Percentiles rank a stretch among this genome's conserved stretches.
Evolutionary conservation across 495 filamentous ascomycete species (phyloP).

Genomic region (Staphylotrichum tortipilum): DNA sequence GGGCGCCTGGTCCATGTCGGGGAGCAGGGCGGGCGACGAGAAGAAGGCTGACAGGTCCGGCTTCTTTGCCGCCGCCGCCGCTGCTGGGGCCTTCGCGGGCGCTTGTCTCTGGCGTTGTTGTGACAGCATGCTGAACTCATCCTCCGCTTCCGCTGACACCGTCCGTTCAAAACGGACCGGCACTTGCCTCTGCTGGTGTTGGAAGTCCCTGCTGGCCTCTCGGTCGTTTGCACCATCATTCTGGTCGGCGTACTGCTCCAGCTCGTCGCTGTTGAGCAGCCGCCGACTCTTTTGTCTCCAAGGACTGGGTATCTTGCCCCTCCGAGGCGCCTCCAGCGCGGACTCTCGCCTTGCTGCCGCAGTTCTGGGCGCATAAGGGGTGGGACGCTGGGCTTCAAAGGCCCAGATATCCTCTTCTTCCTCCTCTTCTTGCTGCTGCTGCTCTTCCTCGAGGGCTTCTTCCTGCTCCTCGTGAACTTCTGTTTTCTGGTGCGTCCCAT

Average conservation of each 20-base stretch:
- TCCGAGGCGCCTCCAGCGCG: constrained; percentile 20
- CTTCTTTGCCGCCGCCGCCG: no score
- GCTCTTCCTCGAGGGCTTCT: not conserved
- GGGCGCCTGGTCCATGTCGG: constrained; percentile 8
- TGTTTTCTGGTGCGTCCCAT: no score
- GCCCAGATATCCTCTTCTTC: constrained; percentile 40
- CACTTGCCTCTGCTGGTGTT: not conserved
- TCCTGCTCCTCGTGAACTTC: not conserved
- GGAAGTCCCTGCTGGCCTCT: constrained; percentile 26
- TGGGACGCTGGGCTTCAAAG: constrained; percentile 35
- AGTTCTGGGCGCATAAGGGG: constrained; percentile 21
- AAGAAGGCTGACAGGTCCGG: constrained; percentile 39
- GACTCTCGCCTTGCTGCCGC: constrained; percentile 10
- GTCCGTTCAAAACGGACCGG: not conserved
- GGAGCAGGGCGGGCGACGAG: constrained; percentile 38
- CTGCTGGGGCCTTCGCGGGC: not conserved
- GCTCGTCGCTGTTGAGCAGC: constrained; percentile 25
- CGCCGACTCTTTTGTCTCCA: constrained; percentile 32
- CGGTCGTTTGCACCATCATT: not conserved
- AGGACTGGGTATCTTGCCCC: constrained; percentile 36
- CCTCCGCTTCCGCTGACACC: not conserved
- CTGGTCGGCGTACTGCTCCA: constrained; percentile 10
- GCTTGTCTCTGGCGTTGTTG: not conserved
- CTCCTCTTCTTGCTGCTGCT: constrained; percentile 17
- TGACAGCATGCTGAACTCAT: constrained; percentile 31